Evolutionary conservation across 805 yeast genomes (phyloP).

Genomic region (Saccharomycopsis fodiens): DNA sequence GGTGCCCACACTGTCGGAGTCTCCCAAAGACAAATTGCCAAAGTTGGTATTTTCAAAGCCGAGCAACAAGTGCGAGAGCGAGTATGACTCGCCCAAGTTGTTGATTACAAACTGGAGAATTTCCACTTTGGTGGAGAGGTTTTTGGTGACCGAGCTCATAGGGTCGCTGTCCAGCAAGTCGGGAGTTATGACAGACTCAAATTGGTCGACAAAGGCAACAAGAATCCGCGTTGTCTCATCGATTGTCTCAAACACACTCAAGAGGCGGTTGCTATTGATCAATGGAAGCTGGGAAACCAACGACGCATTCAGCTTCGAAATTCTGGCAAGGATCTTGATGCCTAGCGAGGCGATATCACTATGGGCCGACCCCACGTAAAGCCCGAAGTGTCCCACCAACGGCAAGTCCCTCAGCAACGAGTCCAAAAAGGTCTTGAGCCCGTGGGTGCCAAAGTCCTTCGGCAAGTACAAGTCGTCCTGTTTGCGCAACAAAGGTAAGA

Average conservation of each 20-base stretch:
- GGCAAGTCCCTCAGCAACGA: constrained; percentile 66
- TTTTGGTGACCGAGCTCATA: constrained; percentile 10
- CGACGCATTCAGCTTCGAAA: constrained; percentile 46
- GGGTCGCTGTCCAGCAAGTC: background rate
- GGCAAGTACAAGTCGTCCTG: constrained; percentile 28
- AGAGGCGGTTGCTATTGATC: constrained; percentile 48
- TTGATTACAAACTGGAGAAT: constrained; percentile 50
- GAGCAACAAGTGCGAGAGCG: constrained; percentile 5
- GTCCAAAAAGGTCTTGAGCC: constrained; percentile 58
- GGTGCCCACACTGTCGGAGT: constrained; percentile 38
- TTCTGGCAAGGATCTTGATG: constrained; percentile 41
- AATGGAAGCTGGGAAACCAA: constrained; percentile 28
- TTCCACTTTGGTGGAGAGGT: constrained; percentile 44
- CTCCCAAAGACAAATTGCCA: constrained; percentile 34
- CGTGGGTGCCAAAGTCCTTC: constrained; percentile 42
- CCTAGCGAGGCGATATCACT: constrained; percentile 44
- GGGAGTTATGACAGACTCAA: constrained; percentile 35
- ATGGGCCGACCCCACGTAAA: constrained; percentile 60
- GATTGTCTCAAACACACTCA: constrained; percentile 65
- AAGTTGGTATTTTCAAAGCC: constrained; percentile 21
- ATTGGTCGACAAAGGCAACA: constrained; percentile 62
- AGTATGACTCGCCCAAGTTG: constrained; percentile 30
- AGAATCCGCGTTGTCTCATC: constrained; percentile 74
- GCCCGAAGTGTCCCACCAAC: constrained; percentile 62
- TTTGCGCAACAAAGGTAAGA: constrained; percentile 8